phyloP scores from a whole-genome alignment of 2,329 filamentous ascomycete genomes.

The Xylariaceae sp. region DNA sequence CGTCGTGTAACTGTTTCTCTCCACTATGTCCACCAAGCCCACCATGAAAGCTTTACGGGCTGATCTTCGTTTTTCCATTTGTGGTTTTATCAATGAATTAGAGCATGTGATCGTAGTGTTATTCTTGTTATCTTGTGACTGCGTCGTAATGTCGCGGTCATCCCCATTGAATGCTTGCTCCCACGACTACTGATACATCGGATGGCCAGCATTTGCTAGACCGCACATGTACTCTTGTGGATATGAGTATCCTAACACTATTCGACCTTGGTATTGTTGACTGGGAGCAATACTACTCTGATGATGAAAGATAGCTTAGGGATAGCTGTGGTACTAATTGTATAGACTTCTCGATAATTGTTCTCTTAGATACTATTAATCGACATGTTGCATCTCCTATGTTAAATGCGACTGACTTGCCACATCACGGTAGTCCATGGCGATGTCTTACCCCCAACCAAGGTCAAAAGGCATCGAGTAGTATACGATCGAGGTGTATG shows the following conservation, averaged over 20 bases:
- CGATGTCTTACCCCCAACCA: background rate
- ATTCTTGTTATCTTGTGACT: background rate
- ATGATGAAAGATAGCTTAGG: background rate
- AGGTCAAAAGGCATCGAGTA: background rate
- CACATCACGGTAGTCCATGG: slow-evolving; percentile 1
- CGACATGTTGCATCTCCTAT: slow-evolving; percentile 8
- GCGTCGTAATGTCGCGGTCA: background rate
- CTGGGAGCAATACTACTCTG: background rate
- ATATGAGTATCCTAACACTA: background rate
- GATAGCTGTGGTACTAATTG: background rate
- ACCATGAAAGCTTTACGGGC: slow-evolving; percentile 5
- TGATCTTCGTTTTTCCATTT: background rate
- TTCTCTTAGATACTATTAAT: background rate
- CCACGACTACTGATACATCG: background rate
- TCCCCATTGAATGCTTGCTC: background rate
- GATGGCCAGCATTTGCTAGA: background rate
- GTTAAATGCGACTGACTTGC: background rate
- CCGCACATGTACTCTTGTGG: background rate
- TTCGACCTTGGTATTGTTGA: background rate
- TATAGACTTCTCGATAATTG: background rate
- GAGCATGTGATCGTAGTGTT: background rate
- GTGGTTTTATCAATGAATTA: background rate
- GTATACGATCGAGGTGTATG: background rate
- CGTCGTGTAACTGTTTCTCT: slow-evolving; percentile 12
- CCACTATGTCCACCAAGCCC: slow-evolving; percentile 15